These are phyloP conservation scores for Colletotrichum musicola DNA, from an alignment of 2,329 filamentous ascomycete genomes.

Conservation along the genomic window DNA sequence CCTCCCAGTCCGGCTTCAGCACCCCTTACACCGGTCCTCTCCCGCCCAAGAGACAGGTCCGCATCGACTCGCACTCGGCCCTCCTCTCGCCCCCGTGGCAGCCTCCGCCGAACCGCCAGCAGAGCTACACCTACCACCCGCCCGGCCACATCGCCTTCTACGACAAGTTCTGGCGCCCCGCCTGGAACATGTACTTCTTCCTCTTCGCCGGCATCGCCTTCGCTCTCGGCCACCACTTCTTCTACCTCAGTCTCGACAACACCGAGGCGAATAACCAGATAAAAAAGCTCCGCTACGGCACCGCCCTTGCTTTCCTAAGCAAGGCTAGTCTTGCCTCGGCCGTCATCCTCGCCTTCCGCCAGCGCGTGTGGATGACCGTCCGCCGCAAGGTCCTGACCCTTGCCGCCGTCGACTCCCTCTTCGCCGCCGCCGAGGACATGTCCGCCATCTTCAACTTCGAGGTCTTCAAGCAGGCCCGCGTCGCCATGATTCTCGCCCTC, in stretches of 20 bases:
- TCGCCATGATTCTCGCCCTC: constrained; percentile 50
- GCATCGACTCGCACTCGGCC: constrained; percentile 32
- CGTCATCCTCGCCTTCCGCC: constrained; percentile 45
- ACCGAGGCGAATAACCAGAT: constrained; percentile 49
- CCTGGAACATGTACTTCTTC: constrained; percentile 51
- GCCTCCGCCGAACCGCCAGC: constrained; percentile 13
- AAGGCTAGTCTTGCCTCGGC: constrained; percentile 52
- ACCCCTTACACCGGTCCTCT: constrained; percentile 26
- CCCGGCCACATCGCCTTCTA: constrained; percentile 22
- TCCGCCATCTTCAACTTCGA: constrained; percentile 47
- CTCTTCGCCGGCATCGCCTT: constrained; percentile 49
- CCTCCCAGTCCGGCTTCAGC: constrained; percentile 22
- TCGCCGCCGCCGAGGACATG: constrained; percentile 50
- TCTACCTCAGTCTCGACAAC: constrained; percentile 49
- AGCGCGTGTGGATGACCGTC: constrained; percentile 43
- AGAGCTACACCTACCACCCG: constrained; percentile 28
- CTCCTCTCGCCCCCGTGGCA: constrained; percentile 31
- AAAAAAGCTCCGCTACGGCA: constrained; percentile 51
- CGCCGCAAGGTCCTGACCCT: constrained; percentile 40
- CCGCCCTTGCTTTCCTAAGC: constrained; percentile 51
- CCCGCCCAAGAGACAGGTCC: constrained; percentile 9
- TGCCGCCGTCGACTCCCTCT: constrained; percentile 46
- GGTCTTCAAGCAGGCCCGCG: constrained; percentile 47
- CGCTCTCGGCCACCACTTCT: constrained; percentile 51
- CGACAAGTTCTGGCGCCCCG: constrained; percentile 50